These are phyloP conservation scores for Pseudogymnoascus sp. DNA, from an alignment of 2,329 filamentous ascomycete genomes.

Conservation along the genomic window DNA sequence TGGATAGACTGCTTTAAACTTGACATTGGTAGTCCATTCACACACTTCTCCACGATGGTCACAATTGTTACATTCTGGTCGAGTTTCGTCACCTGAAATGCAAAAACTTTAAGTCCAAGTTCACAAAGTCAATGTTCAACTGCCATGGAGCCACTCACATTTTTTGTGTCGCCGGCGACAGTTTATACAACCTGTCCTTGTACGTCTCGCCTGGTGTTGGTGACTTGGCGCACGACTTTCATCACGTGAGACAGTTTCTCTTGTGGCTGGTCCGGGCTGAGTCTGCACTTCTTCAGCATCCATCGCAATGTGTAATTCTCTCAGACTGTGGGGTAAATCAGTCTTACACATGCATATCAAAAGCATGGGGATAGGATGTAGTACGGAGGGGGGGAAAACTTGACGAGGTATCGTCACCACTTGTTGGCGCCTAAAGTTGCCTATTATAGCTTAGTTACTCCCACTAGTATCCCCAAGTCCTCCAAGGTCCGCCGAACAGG, in stretches of 20 bases:
- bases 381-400: too few species aligned
- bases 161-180: slow-evolving; percentile 28
- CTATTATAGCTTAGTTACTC: background rate
- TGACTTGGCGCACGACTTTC: background rate
- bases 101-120: background rate
- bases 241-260: background rate
- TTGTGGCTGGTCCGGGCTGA: background rate
- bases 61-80: slow-evolving; percentile 27
- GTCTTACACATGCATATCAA: too few species aligned
- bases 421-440: background rate
- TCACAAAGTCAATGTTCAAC: background rate
- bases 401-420: background rate
- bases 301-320: background rate
- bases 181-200: slow-evolving; percentile 27
- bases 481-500: too few species aligned
- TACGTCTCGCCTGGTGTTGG: slow-evolving; percentile 18
- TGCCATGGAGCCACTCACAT: slow-evolving; percentile 18
- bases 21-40: slow-evolving; percentile 26
- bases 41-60: slow-evolving; percentile 25
- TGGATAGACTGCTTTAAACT: slow-evolving; percentile 27
- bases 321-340: background rate
- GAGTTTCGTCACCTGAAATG: slow-evolving; percentile 24
- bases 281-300: background rate
- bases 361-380: too few species aligned
- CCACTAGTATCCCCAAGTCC: too few species aligned